phyloP scores from a whole-genome alignment of 2,329 filamentous ascomycete species.

The Paraphoma chrysanthemicola region DNA sequence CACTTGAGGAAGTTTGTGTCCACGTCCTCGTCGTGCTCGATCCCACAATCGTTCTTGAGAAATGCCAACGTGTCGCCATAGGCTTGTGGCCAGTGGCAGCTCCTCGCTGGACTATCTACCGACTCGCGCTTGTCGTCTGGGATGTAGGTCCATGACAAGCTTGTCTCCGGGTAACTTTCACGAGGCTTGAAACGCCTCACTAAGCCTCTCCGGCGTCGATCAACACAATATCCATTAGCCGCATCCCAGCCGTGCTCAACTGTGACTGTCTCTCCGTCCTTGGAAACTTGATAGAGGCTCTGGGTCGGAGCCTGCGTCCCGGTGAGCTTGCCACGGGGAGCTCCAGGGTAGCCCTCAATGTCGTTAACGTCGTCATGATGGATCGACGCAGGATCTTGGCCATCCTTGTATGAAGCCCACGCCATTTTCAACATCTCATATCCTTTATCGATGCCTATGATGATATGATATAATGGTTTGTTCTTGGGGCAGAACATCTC shows the following conservation, averaged over 20 bases:
- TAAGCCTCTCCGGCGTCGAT: not conserved
- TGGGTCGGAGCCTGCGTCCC: not conserved
- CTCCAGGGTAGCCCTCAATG: not conserved
- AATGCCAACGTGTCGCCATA: not conserved
- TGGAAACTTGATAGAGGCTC: not conserved
- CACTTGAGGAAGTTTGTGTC: not conserved
- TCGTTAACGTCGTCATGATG: not conserved
- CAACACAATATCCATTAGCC: not conserved
- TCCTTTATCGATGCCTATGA: not conserved
- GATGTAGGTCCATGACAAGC: not conserved
- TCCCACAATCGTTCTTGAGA: not conserved
- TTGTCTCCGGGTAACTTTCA: not conserved
- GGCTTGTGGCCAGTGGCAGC: not conserved
- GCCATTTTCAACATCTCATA: not conserved
- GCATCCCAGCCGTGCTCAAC: not conserved
- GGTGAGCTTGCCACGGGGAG: not conserved
- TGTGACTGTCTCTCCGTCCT: not conserved
- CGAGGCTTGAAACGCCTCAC: not conserved
- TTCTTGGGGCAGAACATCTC: not conserved
- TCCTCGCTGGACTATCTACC: not conserved
- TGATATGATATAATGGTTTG: not conserved
- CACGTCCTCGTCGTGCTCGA: not conserved
- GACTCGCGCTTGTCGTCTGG: not conserved
- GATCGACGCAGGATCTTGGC: not conserved
- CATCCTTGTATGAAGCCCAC: not conserved